Percentiles rank a stretch among this genome's conserved stretches.
Conservation (phyloP, 2,329 filamentous ascomycete species). For the Penicillium thymicola region DNA sequence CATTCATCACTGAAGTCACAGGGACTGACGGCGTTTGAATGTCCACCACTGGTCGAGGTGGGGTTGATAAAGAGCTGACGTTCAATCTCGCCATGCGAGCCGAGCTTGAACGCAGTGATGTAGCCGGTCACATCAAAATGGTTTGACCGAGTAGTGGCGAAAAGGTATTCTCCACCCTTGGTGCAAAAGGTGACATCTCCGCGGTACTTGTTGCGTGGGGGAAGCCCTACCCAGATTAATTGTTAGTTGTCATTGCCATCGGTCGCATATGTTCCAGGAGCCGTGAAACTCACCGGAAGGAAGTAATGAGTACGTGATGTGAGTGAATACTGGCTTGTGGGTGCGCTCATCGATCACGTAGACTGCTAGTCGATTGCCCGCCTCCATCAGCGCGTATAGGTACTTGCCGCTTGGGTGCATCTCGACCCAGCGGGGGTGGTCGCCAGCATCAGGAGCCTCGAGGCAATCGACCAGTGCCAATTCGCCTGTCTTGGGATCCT, state of each 20-base stretch:
- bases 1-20: slow-evolving; percentile 84
- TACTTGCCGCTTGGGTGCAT: slow-evolving; percentile 75
- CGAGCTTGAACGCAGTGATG: slow-evolving; percentile 73
- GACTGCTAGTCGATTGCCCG: slow-evolving; percentile 77
- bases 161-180: slow-evolving; percentile 68
- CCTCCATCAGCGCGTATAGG: slow-evolving; percentile 84
- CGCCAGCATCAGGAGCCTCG: slow-evolving; percentile 65
- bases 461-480: slow-evolving; percentile 69
- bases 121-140: slow-evolving; percentile 74
- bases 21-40: slow-evolving; percentile 83
- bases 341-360: slow-evolving; percentile 74
- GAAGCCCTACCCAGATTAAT: slow-evolving; percentile 27
- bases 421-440: slow-evolving; percentile 86
- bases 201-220: slow-evolving; percentile 62
- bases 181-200: slow-evolving; percentile 78
- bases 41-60: slow-evolving; percentile 81
- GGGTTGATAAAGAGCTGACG: slow-evolving; percentile 76
- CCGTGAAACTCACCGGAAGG: slow-evolving; percentile 59
- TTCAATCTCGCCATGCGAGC: slow-evolving; percentile 67
- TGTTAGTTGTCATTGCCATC: slow-evolving; percentile 1
- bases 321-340: slow-evolving; percentile 73
- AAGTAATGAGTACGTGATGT: slow-evolving; percentile 72
- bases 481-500: slow-evolving; percentile 58
- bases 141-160: slow-evolving; percentile 80
- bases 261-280: background rate